Conservation (phyloP, 495 filamentous ascomycete genomes). For the Rhizodiscina lignyota region DNA sequence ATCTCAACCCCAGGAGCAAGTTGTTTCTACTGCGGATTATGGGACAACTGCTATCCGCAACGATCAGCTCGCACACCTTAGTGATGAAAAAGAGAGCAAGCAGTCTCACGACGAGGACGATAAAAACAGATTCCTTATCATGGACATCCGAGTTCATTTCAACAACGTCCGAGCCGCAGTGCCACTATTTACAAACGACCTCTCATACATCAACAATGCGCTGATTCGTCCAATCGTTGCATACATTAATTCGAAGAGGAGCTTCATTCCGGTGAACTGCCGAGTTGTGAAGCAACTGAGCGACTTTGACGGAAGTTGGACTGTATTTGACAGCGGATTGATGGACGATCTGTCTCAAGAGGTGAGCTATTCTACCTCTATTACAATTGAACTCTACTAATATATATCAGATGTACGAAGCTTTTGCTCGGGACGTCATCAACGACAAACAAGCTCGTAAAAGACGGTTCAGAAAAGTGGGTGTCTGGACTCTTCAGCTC, state of each 20-base stretch:
- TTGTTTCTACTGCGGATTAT: constrained; percentile 2
- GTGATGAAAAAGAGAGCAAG: background rate
- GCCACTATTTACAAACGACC: constrained; percentile 74
- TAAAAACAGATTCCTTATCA: constrained; percentile 64
- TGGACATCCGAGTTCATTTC: constrained; percentile 79
- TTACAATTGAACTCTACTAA: background rate
- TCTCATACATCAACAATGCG: constrained; percentile 92
- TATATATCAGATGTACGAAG: constrained; percentile 52
- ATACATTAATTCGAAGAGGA: constrained; percentile 86
- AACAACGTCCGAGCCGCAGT: constrained; percentile 86
- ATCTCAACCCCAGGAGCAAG: no score
- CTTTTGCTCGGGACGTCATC: constrained; percentile 75
- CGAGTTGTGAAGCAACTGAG: constrained; percentile 71
- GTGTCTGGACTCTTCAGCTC: constrained; percentile 84
- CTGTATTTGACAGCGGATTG: constrained; percentile 78
- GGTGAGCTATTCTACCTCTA: constrained; percentile 23
- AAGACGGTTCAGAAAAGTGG: constrained; percentile 85
- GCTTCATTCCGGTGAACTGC: constrained; percentile 89
- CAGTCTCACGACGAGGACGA: constrained; percentile 28
- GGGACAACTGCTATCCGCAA: constrained; percentile 5
- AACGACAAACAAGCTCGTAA: constrained; percentile 64
- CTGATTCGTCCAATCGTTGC: constrained; percentile 94
- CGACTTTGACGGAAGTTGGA: constrained; percentile 96
- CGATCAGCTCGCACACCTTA: constrained; percentile 3
- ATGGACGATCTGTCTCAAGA: constrained; percentile 94